A percentile compares a stretch with the other conserved stretches of the same genome.
Conservation (phyloP, 2,329 filamentous ascomycete genomes). For the Penicillium paneum region DNA sequence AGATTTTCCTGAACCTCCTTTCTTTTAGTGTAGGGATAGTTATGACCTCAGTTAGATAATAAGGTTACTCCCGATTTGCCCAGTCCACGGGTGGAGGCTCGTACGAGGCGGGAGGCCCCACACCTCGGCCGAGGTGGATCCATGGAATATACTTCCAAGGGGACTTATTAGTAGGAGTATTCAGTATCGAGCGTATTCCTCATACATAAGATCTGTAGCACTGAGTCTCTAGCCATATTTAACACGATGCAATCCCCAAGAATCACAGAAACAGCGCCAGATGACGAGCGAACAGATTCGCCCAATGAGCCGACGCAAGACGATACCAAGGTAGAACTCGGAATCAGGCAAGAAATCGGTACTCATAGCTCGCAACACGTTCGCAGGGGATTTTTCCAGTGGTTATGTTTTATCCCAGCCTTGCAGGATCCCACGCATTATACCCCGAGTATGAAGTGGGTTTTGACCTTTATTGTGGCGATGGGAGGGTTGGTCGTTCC, state of each 20-base stretch:
- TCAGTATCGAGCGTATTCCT: background rate
- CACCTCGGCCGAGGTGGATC: background rate
- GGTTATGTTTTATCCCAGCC: background rate
- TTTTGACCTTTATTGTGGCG: background rate
- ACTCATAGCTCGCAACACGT: background rate
- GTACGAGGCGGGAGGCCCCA: background rate
- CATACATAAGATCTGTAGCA: background rate
- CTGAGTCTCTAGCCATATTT: background rate
- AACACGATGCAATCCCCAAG: background rate
- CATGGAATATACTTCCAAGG: background rate
- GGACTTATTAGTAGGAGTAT: background rate
- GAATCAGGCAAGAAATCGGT: background rate
- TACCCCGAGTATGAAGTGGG: background rate
- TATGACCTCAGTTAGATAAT: too few relatives aligned
- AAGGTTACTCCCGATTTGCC: background rate
- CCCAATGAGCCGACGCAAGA: too few relatives aligned
- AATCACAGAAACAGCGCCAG: background rate
- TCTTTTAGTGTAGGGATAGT: too few relatives aligned
- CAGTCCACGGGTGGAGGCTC: background rate
- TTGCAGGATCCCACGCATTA: background rate
- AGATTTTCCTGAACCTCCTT: too few relatives aligned
- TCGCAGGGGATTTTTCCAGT: background rate
- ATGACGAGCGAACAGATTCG: background rate
- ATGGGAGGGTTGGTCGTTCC: background rate
- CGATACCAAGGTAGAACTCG: background rate